Percentiles rank a stretch among this genome's conserved stretches.
phyloP scores from a whole-genome alignment of 768 basidiomycete species.

The Phylloporus sp. region DNA sequence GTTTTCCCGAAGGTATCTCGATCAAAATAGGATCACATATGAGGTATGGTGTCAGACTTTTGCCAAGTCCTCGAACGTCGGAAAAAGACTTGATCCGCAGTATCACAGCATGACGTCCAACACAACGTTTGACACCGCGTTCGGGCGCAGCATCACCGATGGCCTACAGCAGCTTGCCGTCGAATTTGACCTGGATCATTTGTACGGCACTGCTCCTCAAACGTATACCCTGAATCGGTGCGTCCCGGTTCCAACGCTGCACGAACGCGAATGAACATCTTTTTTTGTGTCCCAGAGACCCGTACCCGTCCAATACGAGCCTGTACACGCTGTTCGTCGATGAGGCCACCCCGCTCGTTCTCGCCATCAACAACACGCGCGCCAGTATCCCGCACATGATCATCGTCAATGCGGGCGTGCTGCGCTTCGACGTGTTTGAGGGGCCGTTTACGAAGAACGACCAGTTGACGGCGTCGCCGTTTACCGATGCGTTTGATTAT shows the following conservation, averaged over 20 bases:
- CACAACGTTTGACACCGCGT: constrained; percentile 54
- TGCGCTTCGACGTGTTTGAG: constrained; percentile 61
- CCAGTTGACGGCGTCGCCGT: constrained; percentile 71
- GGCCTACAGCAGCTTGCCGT: constrained; percentile 50
- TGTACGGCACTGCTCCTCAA: constrained; percentile 70
- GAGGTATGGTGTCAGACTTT: constrained; percentile 40
- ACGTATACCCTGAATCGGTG: constrained; percentile 66
- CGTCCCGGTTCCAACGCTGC: constrained; percentile 18
- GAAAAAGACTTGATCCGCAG: constrained; percentile 28
- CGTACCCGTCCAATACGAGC: constrained; percentile 58
- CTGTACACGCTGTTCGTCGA: constrained; percentile 54
- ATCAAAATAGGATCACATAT: constrained; percentile 73
- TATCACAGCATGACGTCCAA: constrained; percentile 60
- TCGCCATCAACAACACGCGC: constrained; percentile 60
- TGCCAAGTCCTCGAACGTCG: not conserved
- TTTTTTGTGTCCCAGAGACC: constrained; percentile 38
- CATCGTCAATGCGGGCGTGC: constrained; percentile 57
- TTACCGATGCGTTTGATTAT: constrained; percentile 58
- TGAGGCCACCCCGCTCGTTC: constrained; percentile 49
- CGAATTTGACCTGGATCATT: constrained; percentile 55
- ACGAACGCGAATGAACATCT: too few species aligned
- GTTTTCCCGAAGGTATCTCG: constrained; percentile 70
- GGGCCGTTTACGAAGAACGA: constrained; percentile 79
- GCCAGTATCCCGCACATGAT: constrained; percentile 56
- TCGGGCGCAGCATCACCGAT: constrained; percentile 48